Evolutionary conservation across 768 basidiomycete species (phyloP), one percentile per base, ranked within the genome.

Genomic region (Agaricus subrufescens): DNA sequence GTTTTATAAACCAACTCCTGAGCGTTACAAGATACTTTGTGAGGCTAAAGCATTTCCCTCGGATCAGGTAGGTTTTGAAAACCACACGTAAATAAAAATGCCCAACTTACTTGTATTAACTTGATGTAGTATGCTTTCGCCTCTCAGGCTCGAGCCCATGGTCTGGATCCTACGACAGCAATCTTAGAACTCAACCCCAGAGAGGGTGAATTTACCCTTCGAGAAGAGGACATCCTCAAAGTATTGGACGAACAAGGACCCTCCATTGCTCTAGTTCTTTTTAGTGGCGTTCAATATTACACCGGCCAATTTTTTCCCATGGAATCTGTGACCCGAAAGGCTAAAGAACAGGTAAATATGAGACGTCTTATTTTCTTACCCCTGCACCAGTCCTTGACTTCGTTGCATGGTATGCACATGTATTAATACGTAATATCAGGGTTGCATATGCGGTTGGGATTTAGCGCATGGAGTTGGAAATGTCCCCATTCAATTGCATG

Each of bases 261-360:
- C 49, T 78, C 78, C 45, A 93, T 98, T 61, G 91, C 97, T 30
- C 79, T 99, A 40, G 93, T 98, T 57, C 81, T 98, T 58, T 89
- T 99, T 66, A 87, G 89, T 54, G 93, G 96, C 2, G 85, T 98
- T 34, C 96, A 98, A 70, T 99, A 94, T 74, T 99, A 98, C 73
- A 96, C 94, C 25, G 97, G 95, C 12, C 95, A 99, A 70, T 85
- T 77, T 72, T 98, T 99, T 74, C 88, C 93, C 51, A 93, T 98
- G 74, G 66, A 87, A 66, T 72, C 75, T 26, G 87, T 99, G 66
- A 94, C 96, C 14, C 79, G 77, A 58, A 91, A 89, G 54, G 90
- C 91, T 30, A 86, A 94, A 66, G 85, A 82, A 59, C 83, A 92
- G 79, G 94, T 92, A 67, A 63, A 62, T 52, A 19, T 14, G 8